Base-by-base conservation (phyloP, 2,329 filamentous ascomycete genomes). In the Penicillium sp. region DNA sequence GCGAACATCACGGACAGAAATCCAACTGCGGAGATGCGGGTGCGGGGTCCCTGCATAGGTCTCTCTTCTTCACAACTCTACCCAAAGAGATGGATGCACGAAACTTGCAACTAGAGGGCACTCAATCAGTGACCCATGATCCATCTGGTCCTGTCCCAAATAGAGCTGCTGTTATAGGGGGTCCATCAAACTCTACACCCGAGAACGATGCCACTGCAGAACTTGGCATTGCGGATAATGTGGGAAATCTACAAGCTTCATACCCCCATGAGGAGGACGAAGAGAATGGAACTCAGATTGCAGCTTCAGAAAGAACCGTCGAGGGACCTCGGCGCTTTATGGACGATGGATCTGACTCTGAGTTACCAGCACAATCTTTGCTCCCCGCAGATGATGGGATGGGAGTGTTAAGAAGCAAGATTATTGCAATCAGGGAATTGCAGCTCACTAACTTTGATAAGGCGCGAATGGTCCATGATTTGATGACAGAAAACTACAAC, bases 301-400 rank as follows among this genome's bases (percentile, higher is more conserved):
- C 16, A 19, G 30, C 50, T 41, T 40, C 46, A 7, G 38, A n/a
- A 4, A 16, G 42, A 26, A 16, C 47, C 26, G 40, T 35, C 11
- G 54, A 43, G 18, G 41, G 27, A 10, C 26, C 53, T 11, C 47
- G 43, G 11, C 50, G 29, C 29, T 29, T 30, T 23, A 19, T 51
- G 41, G 47, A 27, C 23, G 46, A 51, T 35, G 13, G 39, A 7
- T 41, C 56, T 9, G 50, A 52, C n/a, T 36, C 61, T 36, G 61
- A 65, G 46, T 63, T 63, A 23, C 39, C 52, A 16, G 57, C 50
- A 2, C 61, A 64, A 11, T 61, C 55, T 8, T 60, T 67, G 14
- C 69, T 91, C 38, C 89, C 89, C 1, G 90, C 87, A 67, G 88
- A 93, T 66, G 90, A 94, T 77, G 90, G 90, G 41, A 92, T 90